Percentiles rank a stretch among this genome's conserved stretches.
Conservation (phyloP, 495 filamentous ascomycete species). For the Penicillium arizonense region DNA sequence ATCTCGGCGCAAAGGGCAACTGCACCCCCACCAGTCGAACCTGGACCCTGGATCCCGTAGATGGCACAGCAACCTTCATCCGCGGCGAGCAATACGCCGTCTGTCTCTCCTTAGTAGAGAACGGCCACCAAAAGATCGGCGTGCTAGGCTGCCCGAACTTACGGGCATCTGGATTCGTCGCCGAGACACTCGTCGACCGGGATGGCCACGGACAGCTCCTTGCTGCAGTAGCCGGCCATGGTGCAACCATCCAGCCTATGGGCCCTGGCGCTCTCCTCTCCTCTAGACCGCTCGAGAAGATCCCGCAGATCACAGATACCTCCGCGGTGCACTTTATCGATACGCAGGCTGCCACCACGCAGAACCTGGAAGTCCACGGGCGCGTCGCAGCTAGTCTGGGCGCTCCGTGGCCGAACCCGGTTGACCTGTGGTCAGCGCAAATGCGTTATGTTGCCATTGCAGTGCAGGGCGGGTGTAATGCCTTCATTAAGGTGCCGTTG, state of each 20-base stretch:
- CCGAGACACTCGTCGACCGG: constrained; percentile 49
- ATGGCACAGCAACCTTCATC: constrained; percentile 68
- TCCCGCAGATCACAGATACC: constrained; percentile 28
- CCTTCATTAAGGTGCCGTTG: constrained; percentile 61
- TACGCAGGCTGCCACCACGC: constrained; percentile 36
- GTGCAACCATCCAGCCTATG: constrained; percentile 52
- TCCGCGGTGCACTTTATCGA: constrained; percentile 50
- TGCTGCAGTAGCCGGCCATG: constrained; percentile 55
- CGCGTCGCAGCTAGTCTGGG: constrained; percentile 46
- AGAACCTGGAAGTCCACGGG: constrained; percentile 43
- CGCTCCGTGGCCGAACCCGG: constrained; percentile 47
- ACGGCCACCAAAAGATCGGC: constrained; percentile 47
- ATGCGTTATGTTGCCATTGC: constrained; percentile 63
- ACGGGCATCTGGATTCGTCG: constrained; percentile 25
- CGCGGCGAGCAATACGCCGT: constrained; percentile 63
- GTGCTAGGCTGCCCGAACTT: constrained; percentile 60
- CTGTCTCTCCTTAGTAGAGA: constrained; percentile 53
- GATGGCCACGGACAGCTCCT: constrained; percentile 54
- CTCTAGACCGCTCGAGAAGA: constrained; percentile 33
- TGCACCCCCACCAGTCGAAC: constrained; percentile 38
- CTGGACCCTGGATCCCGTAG: constrained; percentile 73
- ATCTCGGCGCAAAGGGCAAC: constrained; percentile 52
- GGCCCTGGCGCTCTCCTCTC: constrained; percentile 30
- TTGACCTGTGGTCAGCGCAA: constrained; percentile 62
- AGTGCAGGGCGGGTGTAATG: constrained; percentile 54